A percentile compares a stretch with the other conserved stretches of the same genome.
Evolutionary conservation across 106 monocot genomes (phyloP).

Genomic region (Phalaenopsis aphrodite): DNA sequence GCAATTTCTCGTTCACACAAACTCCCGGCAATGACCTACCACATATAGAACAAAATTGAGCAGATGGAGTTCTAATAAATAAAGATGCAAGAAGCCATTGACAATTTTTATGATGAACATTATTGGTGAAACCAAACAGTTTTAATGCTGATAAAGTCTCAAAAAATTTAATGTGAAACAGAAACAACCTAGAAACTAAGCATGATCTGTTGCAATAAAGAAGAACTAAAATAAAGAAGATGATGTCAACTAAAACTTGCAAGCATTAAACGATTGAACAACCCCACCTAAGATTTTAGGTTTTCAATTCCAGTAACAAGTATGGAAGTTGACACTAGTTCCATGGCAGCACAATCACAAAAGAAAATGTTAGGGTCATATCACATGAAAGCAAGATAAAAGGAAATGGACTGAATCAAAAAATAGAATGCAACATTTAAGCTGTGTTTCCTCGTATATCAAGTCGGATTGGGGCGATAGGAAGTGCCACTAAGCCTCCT

Average conservation of each 20-base stretch:
- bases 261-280: background rate
- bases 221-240: background rate
- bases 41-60: conserved; percentile 1
- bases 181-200: background rate
- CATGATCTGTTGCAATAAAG: background rate
- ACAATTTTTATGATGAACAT: background rate
- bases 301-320: background rate
- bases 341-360: background rate
- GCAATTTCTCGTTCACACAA: conserved; percentile 25
- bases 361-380: background rate
- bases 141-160: background rate
- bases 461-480: background rate
- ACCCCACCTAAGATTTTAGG: background rate
- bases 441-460: background rate
- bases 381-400: background rate
- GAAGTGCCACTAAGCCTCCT: background rate
- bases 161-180: background rate
- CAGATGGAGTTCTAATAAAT: no score
- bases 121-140: background rate
- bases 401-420: background rate
- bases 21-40: conserved; percentile 24
- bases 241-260: background rate
- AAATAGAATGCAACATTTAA: background rate
- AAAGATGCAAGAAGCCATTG: conserved; percentile 1
- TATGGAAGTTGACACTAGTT: background rate